These are phyloP conservation scores for Arctostaphylos glauca DNA, from an alignment of 148 eudicot genomes.

Conservation along the genomic window DNA sequence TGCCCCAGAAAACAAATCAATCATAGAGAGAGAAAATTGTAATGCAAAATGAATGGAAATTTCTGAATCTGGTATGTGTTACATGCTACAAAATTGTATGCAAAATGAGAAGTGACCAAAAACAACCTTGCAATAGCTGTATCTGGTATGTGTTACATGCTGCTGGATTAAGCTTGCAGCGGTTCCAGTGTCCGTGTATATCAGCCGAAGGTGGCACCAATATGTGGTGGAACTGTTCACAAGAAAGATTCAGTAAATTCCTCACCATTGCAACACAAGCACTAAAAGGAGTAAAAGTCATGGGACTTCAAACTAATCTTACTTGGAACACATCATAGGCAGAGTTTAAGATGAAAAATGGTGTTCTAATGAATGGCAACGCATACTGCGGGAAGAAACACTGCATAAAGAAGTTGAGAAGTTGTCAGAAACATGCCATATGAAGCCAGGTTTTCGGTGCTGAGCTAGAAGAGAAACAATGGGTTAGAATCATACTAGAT, in stretches of 20 bases:
- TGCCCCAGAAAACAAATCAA: not conserved
- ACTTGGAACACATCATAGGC: constrained; percentile 96
- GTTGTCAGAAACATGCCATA: constrained; percentile 18
- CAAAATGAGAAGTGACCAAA: not conserved
- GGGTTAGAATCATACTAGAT: constrained; percentile 43
- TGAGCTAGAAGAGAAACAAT: not conserved
- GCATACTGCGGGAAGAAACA: constrained; percentile 91
- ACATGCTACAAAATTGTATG: too few species aligned
- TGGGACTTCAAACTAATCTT: constrained; percentile 19
- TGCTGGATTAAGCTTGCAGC: constrained; percentile 56
- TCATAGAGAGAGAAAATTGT: not conserved
- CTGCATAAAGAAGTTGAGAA: constrained; percentile 37
- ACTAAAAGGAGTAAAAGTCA: not conserved
- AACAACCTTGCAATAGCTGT: constrained; percentile 63
- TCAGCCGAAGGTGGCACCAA: constrained; percentile 88
- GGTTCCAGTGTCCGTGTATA: constrained; percentile 57
- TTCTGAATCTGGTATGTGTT: too few species aligned
- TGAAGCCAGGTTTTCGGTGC: not conserved
- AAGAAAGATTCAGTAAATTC: not conserved
- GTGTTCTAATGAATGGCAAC: constrained; percentile 62
- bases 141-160: constrained; percentile 55
- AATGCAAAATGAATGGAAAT: not conserved
- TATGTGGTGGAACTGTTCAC: constrained; percentile 63
- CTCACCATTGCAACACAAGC: not conserved
- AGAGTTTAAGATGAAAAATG: constrained; percentile 75